Evolutionary conservation across 768 basidiomycete species (phyloP), one percentile per base, ranked within the genome.

Genomic region (Russula emetica): DNA sequence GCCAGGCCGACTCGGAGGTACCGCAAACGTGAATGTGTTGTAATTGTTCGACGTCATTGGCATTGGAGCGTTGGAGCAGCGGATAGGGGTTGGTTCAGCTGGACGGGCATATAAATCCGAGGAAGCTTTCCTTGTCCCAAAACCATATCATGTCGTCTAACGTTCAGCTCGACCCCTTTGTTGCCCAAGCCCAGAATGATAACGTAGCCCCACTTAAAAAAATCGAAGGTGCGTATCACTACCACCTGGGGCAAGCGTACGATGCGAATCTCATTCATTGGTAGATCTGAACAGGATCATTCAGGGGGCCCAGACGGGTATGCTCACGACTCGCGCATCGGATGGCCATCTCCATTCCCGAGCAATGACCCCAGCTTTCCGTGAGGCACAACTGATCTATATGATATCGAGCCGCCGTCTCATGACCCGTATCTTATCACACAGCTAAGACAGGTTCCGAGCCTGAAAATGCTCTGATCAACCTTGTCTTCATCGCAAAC

Each of bases 271-370:
- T 51, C 38, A 56, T n/a, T 5, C 11, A 61, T 30, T 60, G 26
- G 40, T 56, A 88, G 87, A 80, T 58, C 80, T 92, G 34, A 84
- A 87, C 65, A 76, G 77, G 28, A 83, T 94, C 61, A 72, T 92
- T 60, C 81, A 84, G 62, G 75, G 77, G 1, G 84, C 85, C 10
- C 79, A 83, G 69, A 85, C 82, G 0, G 88, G 86, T 58, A 91
- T 94, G 86, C 76, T 94, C 22, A 88, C 89, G 11, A 91, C 90
- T 16, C 85, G 87, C 42, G 80, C 84, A 20, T 71, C 79, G 16
- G 78, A 83, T 60, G 91, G 90, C 0, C 76, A 82, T 49, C 74
- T 95, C 24, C 92, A 94, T 73, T 84, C 90, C 9, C 82, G 92
- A 61, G 86, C 87, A 28, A 94, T 95, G 93, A 79, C 81, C 18